Evolutionary conservation across 345 rosid species (phyloP).

Genomic region (Cochlearia excelsa): DNA sequence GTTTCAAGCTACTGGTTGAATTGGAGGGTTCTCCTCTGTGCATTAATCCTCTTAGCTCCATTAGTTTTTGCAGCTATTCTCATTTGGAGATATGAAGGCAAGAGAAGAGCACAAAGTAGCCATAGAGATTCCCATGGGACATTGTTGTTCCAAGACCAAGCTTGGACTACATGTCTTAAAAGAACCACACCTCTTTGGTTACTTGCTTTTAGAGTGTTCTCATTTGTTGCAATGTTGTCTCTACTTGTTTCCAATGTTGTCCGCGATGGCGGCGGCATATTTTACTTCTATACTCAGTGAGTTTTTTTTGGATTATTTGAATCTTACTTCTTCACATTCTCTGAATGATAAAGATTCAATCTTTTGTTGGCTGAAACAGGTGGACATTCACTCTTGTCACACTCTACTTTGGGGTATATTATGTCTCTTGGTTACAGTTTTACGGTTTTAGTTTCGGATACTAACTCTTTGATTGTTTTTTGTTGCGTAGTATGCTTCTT

Average conservation of each 20-base stretch:
- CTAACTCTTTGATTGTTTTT: not conserved
- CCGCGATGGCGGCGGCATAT: constrained; percentile 64
- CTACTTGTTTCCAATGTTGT: constrained; percentile 50
- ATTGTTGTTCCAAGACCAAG: constrained; percentile 59
- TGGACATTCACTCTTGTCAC: constrained; percentile 93
- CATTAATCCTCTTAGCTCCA: constrained; percentile 47
- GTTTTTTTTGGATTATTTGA: constrained; percentile 27
- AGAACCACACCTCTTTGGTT: constrained; percentile 68
- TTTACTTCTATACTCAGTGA: constrained; percentile 93
- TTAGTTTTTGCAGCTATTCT: constrained; percentile 43
- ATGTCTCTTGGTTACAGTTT: constrained; percentile 1
- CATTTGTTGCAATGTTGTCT: constrained; percentile 52
- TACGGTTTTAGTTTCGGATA: constrained; percentile 2
- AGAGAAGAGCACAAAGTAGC: constrained; percentile 33
- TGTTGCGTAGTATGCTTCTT: constrained; percentile 56
- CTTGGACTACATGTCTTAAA: constrained; percentile 74
- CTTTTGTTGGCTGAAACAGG: constrained; percentile 45
- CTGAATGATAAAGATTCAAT: constrained; percentile 2
- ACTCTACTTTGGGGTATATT: constrained; percentile 75
- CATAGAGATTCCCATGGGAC: constrained; percentile 37
- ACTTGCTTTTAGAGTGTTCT: constrained; percentile 56
- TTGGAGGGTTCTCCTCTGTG: constrained; percentile 88
- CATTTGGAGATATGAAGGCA: constrained; percentile 64
- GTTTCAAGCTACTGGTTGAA: constrained; percentile 72
- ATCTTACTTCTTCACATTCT: too few relatives aligned